phyloP scores from a whole-genome alignment of 2,329 filamentous ascomycete genomes.

The Stachybotrys chlorohalonatus region DNA sequence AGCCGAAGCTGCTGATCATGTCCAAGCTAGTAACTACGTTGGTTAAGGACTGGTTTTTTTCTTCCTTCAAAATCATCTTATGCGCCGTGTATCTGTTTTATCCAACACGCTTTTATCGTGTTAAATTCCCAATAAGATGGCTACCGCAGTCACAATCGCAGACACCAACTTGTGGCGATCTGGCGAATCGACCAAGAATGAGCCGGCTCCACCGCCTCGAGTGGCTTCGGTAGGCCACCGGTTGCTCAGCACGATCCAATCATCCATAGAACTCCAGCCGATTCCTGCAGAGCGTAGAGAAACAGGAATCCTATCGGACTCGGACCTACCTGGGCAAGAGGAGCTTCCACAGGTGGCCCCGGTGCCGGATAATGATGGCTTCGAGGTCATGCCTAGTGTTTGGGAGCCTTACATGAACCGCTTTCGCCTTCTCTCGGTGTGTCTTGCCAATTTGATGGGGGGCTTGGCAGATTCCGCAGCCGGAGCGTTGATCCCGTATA shows the following conservation, averaged over 20 bases:
- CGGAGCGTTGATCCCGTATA: conserved; percentile 72
- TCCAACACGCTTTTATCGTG: too few species aligned
- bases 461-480: conserved; percentile 69
- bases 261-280: background rate
- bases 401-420: conserved; percentile 59
- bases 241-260: background rate
- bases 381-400: conserved; percentile 44
- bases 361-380: conserved; percentile 20
- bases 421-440: conserved; percentile 56
- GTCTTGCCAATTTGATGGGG: conserved; percentile 57
- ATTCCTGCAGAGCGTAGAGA: background rate
- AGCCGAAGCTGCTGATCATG: too few species aligned
- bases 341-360: conserved; percentile 15
- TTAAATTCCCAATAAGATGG: background rate
- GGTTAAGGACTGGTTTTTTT: too few species aligned
- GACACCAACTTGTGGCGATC: background rate
- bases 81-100: too few species aligned
- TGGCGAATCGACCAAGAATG: background rate
- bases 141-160: background rate
- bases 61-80: too few species aligned
- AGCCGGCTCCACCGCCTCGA: background rate
- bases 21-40: too few species aligned
- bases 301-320: background rate
- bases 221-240: background rate
- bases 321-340: background rate